Base-by-base conservation (phyloP, 1,139 yeast species). In the Arxiozyma telluris region DNA sequence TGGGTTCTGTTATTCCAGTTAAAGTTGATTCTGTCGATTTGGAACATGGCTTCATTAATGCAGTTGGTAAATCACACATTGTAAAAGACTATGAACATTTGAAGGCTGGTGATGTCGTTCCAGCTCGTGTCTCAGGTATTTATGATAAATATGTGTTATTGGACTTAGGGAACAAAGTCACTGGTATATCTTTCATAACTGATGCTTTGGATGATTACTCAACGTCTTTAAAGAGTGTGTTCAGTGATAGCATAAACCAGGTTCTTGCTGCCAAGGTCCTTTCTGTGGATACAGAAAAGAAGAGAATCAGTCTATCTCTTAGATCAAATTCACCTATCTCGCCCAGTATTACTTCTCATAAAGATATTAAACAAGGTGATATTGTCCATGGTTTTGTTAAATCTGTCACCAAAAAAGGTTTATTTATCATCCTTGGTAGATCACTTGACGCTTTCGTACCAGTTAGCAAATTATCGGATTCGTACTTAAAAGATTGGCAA, bases 401-500 rank as follows among this genome's bases (percentile, higher is more conserved):
- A 66, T 83, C 83, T 58, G 78, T 90, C 50, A 80, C 87, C 21
- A 83, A 84, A 61, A 80, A 82, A 56, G 98, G 98, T 69, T 71
- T 91, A 41, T 88, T 86, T 65, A 84, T 93, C 50, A 77, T 88
- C 23, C 73, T 93, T 58, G 91, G 95, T 41, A 79, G 88, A 61
- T 74, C 78, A 1, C 76, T 87, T 30, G 81, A 81, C 63, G 98
- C 93, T 1, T 82, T 93, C 64, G 96, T 88, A 41, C 84, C 89
- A 65, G 83, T 89, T 50, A 72, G 85, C 49, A 93, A 91, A 68
- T 75, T 91, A 51, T 87, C 95, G 12, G 98, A 93, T 64, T 76
- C 85, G 1, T 87, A 75, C 64, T 73, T 89, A 65, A 84, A 84
- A 62, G 96, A 93, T 59, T 93, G 98, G 98, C 87, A 87, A 73